A percentile compares a stretch with the other conserved stretches of the same genome.
Conservation (phyloP, 345 rosid species). For the Carallia pectinifolia region DNA sequence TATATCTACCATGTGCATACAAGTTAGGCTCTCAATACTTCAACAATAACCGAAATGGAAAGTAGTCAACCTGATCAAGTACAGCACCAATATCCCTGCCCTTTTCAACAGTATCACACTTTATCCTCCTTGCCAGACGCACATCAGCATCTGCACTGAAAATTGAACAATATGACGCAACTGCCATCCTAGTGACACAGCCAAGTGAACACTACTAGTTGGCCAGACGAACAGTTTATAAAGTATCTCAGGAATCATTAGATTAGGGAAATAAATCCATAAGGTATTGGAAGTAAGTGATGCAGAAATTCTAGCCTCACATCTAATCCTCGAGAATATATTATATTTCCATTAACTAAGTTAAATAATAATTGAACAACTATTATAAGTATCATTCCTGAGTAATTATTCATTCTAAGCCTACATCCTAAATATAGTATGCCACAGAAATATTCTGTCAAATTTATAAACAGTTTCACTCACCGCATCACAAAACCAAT, state of each 20-base stretch:
- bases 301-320: too few species aligned
- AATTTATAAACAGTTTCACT: too few species aligned
- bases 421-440: too few species aligned
- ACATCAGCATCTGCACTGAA: slow-evolving; percentile 98
- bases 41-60: not conserved
- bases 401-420: too few species aligned
- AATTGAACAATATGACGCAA: slow-evolving; percentile 39
- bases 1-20: not conserved
- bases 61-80: slow-evolving; percentile 79
- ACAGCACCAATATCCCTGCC: slow-evolving; percentile 84
- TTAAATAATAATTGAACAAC: too few species aligned
- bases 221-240: not conserved
- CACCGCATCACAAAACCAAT: too few species aligned
- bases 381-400: too few species aligned
- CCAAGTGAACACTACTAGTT: not conserved
- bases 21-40: not conserved
- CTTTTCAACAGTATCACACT: slow-evolving; percentile 86
- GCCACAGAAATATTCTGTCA: too few species aligned
- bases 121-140: slow-evolving; percentile 94
- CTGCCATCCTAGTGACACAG: slow-evolving; percentile 28
- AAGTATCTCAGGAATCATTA: not conserved
- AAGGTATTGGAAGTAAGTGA: too few species aligned
- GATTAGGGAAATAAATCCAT: not conserved
- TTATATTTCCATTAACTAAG: too few species aligned
- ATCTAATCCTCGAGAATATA: too few species aligned